Conservation (phyloP, 768 basidiomycete species). For the Trametes gibbosa region DNA sequence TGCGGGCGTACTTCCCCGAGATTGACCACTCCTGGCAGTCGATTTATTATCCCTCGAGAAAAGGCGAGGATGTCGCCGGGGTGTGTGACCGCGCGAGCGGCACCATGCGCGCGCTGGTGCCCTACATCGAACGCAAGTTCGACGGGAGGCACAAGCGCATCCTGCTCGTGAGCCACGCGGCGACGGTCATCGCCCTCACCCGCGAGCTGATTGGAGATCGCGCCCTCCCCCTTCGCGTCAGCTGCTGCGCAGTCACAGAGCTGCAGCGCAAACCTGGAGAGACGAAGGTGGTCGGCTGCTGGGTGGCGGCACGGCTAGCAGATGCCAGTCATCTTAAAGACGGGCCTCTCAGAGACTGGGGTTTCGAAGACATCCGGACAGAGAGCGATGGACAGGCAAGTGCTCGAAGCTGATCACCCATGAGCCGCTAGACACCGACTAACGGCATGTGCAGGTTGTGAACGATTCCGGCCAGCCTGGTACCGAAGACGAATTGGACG, state of each 20-base stretch:
- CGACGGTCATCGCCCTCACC: slow-evolving; percentile 65
- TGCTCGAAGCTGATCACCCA: not conserved
- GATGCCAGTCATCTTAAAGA: slow-evolving; percentile 58
- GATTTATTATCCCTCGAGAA: slow-evolving; percentile 67
- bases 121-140: slow-evolving; percentile 46
- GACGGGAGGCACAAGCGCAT: slow-evolving; percentile 47
- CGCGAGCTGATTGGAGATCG: slow-evolving; percentile 56
- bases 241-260: slow-evolving; percentile 74
- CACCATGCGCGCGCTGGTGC: slow-evolving; percentile 51
- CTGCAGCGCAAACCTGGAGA: slow-evolving; percentile 38
- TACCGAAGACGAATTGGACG: slow-evolving; percentile 56
- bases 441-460: slow-evolving; percentile 50
- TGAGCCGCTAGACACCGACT: not conserved
- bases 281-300: slow-evolving; percentile 37
- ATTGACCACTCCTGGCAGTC: slow-evolving; percentile 66
- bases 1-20: slow-evolving; percentile 53
- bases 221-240: slow-evolving; percentile 54
- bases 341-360: slow-evolving; percentile 71
- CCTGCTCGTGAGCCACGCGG: slow-evolving; percentile 72
- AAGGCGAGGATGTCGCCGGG: slow-evolving; percentile 64
- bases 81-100: slow-evolving; percentile 59
- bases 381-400: slow-evolving; percentile 60
- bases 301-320: slow-evolving; percentile 48
- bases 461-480: slow-evolving; percentile 68
- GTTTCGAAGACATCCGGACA: slow-evolving; percentile 65